These are phyloP conservation scores for Petunia hybrid DNA, from an alignment of 305 asterid genomes.

Conservation along the genomic window DNA sequence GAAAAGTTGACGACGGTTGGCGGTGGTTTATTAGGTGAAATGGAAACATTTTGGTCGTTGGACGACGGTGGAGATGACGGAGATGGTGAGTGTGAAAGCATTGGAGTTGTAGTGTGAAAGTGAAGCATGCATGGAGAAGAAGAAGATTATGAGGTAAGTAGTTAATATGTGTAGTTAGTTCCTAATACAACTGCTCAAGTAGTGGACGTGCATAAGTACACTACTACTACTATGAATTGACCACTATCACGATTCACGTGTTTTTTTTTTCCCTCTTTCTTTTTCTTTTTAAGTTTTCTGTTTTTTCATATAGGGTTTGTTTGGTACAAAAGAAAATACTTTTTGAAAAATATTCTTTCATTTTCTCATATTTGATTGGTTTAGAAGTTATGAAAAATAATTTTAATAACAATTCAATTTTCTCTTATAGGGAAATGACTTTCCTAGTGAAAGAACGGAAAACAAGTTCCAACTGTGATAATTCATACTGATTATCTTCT, in stretches of 20 bases:
- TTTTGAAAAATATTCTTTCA: too few species aligned
- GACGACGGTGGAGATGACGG: neutral
- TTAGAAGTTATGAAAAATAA: too few species aligned
- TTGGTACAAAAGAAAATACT: too few species aligned
- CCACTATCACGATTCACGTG: neutral
- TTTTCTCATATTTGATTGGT: too few species aligned
- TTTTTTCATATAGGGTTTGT: too few species aligned
- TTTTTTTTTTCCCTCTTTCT: neutral
- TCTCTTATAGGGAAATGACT: too few species aligned
- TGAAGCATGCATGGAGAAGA: slow-evolving; percentile 25
- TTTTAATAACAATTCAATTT: too few species aligned
- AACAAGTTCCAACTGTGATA: too few species aligned
- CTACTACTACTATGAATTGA: slow-evolving; percentile 14
- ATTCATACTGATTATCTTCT: too few species aligned
- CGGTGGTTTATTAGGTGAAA: slow-evolving; percentile 18
- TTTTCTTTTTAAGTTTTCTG: too few species aligned
- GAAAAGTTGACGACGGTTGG: slow-evolving; percentile 3
- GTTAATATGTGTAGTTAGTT: neutral
- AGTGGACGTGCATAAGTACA: slow-evolving; percentile 26
- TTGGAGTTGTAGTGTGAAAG: neutral
- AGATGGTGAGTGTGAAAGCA: slow-evolving; percentile 18
- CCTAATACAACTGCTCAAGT: slow-evolving; percentile 31
- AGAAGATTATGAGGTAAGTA: slow-evolving; percentile 17
- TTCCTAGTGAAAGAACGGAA: too few species aligned
- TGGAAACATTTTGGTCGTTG: neutral